Base-by-base conservation (phyloP, 805 yeast species). In the Saturnispora bothae region DNA sequence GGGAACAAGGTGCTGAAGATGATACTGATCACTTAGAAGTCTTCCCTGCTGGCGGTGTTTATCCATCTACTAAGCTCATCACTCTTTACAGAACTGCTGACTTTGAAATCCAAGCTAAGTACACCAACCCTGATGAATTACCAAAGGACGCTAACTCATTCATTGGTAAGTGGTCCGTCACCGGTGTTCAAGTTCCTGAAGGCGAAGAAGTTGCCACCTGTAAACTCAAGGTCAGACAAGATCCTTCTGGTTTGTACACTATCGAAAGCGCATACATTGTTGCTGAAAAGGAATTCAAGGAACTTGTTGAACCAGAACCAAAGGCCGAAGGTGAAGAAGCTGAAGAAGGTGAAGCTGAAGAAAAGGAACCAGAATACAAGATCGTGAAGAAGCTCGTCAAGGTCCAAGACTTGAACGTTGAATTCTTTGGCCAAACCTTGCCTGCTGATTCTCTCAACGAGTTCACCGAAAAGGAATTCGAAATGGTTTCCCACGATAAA, bases 11-110 rank as follows among this genome's bases (percentile, higher is more conserved):
- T 62, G 88, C 75, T 42, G 97, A 84, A 63, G 97, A 86, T 57
- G 81, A 86, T 57, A 81, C 83, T 44, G 83, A 74, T 57, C 86
- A 83, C 60, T 71, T 92, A 63, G 97, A 92, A 68, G 98, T 92
- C 40, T 92, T 92, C 94, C 94, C 96, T 58, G 73, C 73, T 54
- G 95, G 95, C 44, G 88, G 94, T 43, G 57, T 74, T 39, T 85
- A 75, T 83, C 99, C 99, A 67, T 75, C 92, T 45, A 86, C 97
- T 49, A 92, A 92, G 73, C 76, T 86, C 60, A 83, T 92, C 60
- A 89, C 98, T 43, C 71, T 92, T 59, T 86, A 78, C 78, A 82
- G 97, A 73, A 73, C 78, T 48, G 81, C 78, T 43, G 95, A 88
- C 64, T 92, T 92, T 63, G 74, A 76, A 54, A 69, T 92, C 51